Conservation (phyloP, 106 monocot species). For the Phalaenopsis equestris region DNA sequence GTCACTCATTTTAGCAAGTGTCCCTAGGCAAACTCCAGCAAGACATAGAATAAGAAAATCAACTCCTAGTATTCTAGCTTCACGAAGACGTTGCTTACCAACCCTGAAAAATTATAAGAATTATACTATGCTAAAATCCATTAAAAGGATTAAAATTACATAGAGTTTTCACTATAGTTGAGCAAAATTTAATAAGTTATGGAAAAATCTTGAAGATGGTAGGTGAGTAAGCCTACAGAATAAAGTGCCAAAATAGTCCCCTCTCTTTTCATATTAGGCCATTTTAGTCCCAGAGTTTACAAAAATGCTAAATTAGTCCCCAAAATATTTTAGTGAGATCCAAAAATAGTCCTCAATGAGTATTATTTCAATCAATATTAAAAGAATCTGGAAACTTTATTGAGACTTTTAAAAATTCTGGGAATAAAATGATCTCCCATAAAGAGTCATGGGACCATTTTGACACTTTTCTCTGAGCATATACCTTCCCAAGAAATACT, state of each 20-base stretch:
- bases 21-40: slow-evolving; percentile 88
- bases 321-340: no score
- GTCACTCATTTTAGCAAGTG: slow-evolving; percentile 73
- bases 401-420: no score
- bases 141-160: slow-evolving; percentile 3
- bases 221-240: not conserved
- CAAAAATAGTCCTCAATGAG: no score
- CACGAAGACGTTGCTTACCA: slow-evolving; percentile 83
- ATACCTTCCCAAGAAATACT: slow-evolving; percentile 83
- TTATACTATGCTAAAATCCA: no score
- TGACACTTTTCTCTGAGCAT: not conserved
- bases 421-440: no score
- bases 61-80: slow-evolving; percentile 79
- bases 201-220: not conserved
- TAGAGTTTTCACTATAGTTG: not conserved
- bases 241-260: no score
- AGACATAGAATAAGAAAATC: slow-evolving; percentile 84
- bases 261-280: no score
- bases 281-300: no score
- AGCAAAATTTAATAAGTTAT: not conserved
- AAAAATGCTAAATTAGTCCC: no score
- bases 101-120: slow-evolving; percentile 36
- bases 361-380: no score
- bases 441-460: no score
- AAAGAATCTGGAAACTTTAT: no score